Evolutionary conservation across 2,329 filamentous ascomycete genomes (phyloP), one percentile per base, ranked within the genome.

Genomic region (Alternaria viburni): DNA sequence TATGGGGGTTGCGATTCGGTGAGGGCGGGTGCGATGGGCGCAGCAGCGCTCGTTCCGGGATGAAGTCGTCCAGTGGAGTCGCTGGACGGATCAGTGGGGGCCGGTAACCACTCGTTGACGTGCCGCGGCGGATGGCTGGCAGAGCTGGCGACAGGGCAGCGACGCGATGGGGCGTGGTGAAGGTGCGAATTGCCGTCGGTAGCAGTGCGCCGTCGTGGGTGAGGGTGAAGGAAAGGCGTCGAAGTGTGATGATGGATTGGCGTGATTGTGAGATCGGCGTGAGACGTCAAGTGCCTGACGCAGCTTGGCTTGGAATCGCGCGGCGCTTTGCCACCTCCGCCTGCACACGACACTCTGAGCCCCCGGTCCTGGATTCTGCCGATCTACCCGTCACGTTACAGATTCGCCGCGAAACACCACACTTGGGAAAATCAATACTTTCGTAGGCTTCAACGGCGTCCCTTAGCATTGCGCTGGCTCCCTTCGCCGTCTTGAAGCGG

Each of bases 41-140:
- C 72, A 65, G 67, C 67, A 30, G 65, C 73, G 67, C 68, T 67
- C 63, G 67, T 72, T 68, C 58, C 49, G 64, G 62, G 58, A 62
- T 56, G 54, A 57, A 61, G 69, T 61, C 64, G 64, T 52, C 54
- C 49, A 57, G 59, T 46, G 56, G 65, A 51, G 61, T 56, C 55
- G 59, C 59, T 45, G 59, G 28, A 63, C 59, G 32, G 59, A 46
- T 60, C 70, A 58, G 72, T 64, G 73, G 73, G 69, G 68, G 63
- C 59, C 57, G 64, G 54, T 52, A 44, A 62, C 61, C 61, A 67
- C 56, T 66, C 61, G 65, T 70, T 72, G 71, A 71, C 65, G 72
- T 64, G 59, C 60, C 46, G 60, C 59, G 61, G 55, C 54, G 32
- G 25, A 30, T 21, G 55, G 54, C 59, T 21, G 55, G 54, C 59